A percentile compares a stretch with the other conserved stretches of the same genome.
Evolutionary conservation across 441 rosid genomes (phyloP).

Genomic region (Francoa sonchifolia): DNA sequence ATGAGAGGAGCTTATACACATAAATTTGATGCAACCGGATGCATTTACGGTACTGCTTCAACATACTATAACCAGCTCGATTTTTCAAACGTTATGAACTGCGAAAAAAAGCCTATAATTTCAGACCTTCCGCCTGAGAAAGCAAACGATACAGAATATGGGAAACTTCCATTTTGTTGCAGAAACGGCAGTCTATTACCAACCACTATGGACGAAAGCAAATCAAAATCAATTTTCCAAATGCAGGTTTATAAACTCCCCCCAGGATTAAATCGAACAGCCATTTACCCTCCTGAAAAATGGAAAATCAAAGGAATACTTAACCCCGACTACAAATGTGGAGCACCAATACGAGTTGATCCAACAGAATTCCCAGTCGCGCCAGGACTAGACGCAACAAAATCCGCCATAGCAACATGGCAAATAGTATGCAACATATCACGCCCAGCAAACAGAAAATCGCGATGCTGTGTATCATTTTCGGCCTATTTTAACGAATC

Average conservation of each 20-base stretch:
- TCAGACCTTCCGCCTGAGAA: slow-evolving; percentile 35
- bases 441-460: slow-evolving; percentile 12
- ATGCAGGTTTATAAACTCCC: slow-evolving; percentile 54
- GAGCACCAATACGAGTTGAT: slow-evolving; percentile 34
- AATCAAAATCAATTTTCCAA: slow-evolving; percentile 28
- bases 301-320: slow-evolving; percentile 38
- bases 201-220: slow-evolving; percentile 27
- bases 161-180: slow-evolving; percentile 35
- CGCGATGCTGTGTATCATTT: slow-evolving; percentile 43
- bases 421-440: slow-evolving; percentile 45
- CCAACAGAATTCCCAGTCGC: slow-evolving; percentile 33
- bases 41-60: slow-evolving; percentile 33
- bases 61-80: slow-evolving; percentile 26
- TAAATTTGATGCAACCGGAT: slow-evolving; percentile 31
- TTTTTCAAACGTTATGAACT: slow-evolving; percentile 31
- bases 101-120: slow-evolving; percentile 34
- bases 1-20: slow-evolving; percentile 44
- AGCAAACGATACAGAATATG: slow-evolving; percentile 25
- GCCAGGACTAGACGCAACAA: slow-evolving; percentile 28
- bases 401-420: slow-evolving; percentile 39
- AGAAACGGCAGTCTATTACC: slow-evolving; percentile 43
- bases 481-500: slow-evolving; percentile 46
- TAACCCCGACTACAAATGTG: slow-evolving; percentile 32
- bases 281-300: slow-evolving; percentile 28
- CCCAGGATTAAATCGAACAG: slow-evolving; percentile 35